Conservation (phyloP, 345 rosid genomes). For the Aquilaria yunnanensis region DNA sequence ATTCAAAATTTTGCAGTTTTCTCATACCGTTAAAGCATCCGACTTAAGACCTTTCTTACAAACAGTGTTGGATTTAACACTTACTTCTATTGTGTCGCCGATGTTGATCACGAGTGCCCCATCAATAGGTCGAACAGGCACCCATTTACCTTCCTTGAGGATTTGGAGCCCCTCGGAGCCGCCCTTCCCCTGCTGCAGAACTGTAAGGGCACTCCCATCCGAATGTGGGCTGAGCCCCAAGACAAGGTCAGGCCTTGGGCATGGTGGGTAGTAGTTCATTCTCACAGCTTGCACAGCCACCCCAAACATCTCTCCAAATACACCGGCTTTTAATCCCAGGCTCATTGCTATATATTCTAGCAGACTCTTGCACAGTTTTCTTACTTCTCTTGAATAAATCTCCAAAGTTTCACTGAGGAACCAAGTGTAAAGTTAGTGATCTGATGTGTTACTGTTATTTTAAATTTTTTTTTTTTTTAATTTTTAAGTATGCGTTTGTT, state of each 20-base stretch:
- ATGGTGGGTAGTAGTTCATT: slow-evolving; percentile 96
- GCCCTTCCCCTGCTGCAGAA: slow-evolving; percentile 69
- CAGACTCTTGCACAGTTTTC: slow-evolving; percentile 61
- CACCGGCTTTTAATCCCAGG: slow-evolving; percentile 49
- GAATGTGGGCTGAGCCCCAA: slow-evolving; percentile 95
- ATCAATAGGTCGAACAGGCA: slow-evolving; percentile 55
- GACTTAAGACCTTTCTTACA: neutral
- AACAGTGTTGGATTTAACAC: neutral
- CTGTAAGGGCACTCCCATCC: slow-evolving; percentile 96
- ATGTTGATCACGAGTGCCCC: slow-evolving; percentile 77
- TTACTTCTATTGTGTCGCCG: slow-evolving; percentile 87
- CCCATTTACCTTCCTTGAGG: slow-evolving; percentile 66
- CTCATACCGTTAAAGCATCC: too few relatives aligned
- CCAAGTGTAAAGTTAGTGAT: neutral
- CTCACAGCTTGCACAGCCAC: slow-evolving; percentile 87
- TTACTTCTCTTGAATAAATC: slow-evolving; percentile 53
- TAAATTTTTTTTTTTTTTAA: too few relatives aligned
- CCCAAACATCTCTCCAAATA: slow-evolving; percentile 74
- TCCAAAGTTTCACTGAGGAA: slow-evolving; percentile 61
- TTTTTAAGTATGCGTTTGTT: too few relatives aligned
- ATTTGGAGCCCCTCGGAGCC: slow-evolving; percentile 77
- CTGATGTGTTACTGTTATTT: neutral
- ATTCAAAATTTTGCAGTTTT: too few relatives aligned
- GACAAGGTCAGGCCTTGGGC: slow-evolving; percentile 94
- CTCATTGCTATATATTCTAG: slow-evolving; percentile 51